Evolutionary conservation across 139 green algal species (phyloP), one percentile per base, ranked within the genome.

Genomic region (Tetradesmus lagerheimii): DNA sequence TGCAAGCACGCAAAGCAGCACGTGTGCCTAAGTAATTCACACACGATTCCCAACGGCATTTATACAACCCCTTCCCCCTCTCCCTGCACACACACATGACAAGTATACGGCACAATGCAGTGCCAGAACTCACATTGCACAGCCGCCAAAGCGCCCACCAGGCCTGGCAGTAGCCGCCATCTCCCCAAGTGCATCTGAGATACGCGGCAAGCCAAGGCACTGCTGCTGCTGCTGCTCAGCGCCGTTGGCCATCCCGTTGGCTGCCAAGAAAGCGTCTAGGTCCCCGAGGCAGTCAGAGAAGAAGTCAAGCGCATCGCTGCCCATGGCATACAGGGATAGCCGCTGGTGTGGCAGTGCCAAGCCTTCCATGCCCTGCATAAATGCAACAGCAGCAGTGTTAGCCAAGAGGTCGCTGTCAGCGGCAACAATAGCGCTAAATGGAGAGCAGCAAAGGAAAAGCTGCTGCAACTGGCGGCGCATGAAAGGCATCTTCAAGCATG

Each of bases 261-360:
- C 67, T 38, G 67, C 53, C 34, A 87, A 20, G 53, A 87, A 87
- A 4, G 34, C 35, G 23, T 87, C 81, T 0, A 87, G 39, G 31
- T 87, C 81, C 4, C 57, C 75, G 12, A 86, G 80, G 8, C 80
- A 31, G 29, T 62, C 18, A 0, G 34, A 34, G 20, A 87, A 9
- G 12, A 87, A 47, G 23, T 87, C 81, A 4, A 87, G 35, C 4
- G 23, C 53, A 77, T 77, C 81, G 38, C 50, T 87, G 31, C 81
- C 81, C 43, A 87, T 34, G 20, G 34, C 81, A 76, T 77, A 87
- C 14, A 87, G 34, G 27, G 81, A 87, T 1, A 87, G 53, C 34
- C 81, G 81, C 50, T 87, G 81, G 20, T 87, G 81, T 38, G 81
- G 34, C 14, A 64, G 5, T 1, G 81, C 23, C 31, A 87, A 20